phyloP scores from a whole-genome alignment of 176 grass and related monocot species.

The Aegilops sharonensis region DNA sequence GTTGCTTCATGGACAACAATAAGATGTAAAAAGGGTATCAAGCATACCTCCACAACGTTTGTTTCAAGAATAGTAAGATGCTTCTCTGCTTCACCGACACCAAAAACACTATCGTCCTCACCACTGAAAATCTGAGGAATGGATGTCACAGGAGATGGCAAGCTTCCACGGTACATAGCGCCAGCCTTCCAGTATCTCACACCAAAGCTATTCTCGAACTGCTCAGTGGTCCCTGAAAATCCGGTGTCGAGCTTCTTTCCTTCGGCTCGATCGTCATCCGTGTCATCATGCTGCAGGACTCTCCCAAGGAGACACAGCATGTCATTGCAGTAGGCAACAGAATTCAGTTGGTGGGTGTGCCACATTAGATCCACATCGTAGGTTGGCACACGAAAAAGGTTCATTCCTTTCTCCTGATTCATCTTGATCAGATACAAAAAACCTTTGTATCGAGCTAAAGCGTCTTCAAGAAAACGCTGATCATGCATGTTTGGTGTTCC shows the following conservation, averaged over 20 bases:
- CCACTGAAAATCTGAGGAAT: conserved; percentile 29
- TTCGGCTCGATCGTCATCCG: conserved; percentile 67
- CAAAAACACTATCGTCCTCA: not conserved
- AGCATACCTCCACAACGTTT: conserved; percentile 56
- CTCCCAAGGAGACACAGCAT: conserved; percentile 69
- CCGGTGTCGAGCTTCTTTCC: conserved; percentile 87
- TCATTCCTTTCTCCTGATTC: conserved; percentile 65
- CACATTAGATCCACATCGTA: conserved; percentile 94
- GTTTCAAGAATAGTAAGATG: conserved; percentile 35
- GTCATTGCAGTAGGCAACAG: conserved; percentile 66
- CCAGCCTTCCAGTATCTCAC: conserved; percentile 84
- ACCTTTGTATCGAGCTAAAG: conserved; percentile 79
- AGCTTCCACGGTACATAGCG: conserved; percentile 66
- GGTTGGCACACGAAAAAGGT: conserved; percentile 72
- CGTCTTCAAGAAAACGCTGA: conserved; percentile 55
- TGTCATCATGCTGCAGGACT: conserved; percentile 93
- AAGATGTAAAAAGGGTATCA: not conserved
- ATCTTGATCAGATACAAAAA: conserved; percentile 86
- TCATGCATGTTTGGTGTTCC: conserved; percentile 57
- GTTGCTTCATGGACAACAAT: not conserved
- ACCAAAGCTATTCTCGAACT: conserved; percentile 73
- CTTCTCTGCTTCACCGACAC: conserved; percentile 17
- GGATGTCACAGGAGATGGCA: conserved; percentile 60
- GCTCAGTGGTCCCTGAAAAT: conserved; percentile 64
- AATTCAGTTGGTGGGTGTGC: conserved; percentile 79